Percentiles rank a stretch among this genome's conserved stretches.
Evolutionary conservation across 2,329 filamentous ascomycete genomes (phyloP).

Genomic region (Microdochium paspali): DNA sequence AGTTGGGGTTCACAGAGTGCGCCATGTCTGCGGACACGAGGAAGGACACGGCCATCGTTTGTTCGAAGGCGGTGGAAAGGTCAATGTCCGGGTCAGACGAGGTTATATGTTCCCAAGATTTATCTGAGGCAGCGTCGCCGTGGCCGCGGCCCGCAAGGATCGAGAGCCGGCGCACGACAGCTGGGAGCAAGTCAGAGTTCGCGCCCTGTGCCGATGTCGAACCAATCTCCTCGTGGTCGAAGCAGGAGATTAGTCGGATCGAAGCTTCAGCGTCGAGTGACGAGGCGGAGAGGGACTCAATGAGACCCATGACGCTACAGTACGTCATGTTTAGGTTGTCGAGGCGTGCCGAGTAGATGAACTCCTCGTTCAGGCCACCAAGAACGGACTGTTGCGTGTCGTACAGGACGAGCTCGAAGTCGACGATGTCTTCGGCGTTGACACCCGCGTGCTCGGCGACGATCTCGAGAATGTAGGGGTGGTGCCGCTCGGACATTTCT

Average conservation of each 20-base stretch:
- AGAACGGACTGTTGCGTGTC: constrained; percentile 88
- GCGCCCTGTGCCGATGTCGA: constrained; percentile 88
- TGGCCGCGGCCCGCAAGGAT: constrained; percentile 57
- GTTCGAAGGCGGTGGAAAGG: constrained; percentile 77
- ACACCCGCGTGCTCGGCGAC: constrained; percentile 73
- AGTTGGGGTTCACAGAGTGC: constrained; percentile 93
- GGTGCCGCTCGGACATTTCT: constrained; percentile 72
- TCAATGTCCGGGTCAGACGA: constrained; percentile 46
- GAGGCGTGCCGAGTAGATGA: constrained; percentile 90
- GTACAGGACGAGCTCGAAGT: constrained; percentile 96
- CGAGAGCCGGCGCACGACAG: constrained; percentile 77
- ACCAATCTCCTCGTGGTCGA: constrained; percentile 97
- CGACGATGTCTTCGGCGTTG: constrained; percentile 62
- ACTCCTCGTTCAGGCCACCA: constrained; percentile 84
- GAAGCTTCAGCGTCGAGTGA: constrained; percentile 66
- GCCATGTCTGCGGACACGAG: constrained; percentile 97
- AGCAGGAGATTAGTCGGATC: constrained; percentile 88
- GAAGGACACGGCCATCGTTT: constrained; percentile 85
- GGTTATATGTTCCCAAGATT: constrained; percentile 49
- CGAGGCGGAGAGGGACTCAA: constrained; percentile 60
- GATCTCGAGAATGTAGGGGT: constrained; percentile 76
- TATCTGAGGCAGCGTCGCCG: constrained; percentile 41
- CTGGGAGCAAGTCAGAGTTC: constrained; percentile 82
- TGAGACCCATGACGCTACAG: constrained; percentile 78
- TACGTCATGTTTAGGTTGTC: constrained; percentile 97